phyloP scores from a whole-genome alignment of 805 yeast genomes.

The Cephaloascus albidus region DNA sequence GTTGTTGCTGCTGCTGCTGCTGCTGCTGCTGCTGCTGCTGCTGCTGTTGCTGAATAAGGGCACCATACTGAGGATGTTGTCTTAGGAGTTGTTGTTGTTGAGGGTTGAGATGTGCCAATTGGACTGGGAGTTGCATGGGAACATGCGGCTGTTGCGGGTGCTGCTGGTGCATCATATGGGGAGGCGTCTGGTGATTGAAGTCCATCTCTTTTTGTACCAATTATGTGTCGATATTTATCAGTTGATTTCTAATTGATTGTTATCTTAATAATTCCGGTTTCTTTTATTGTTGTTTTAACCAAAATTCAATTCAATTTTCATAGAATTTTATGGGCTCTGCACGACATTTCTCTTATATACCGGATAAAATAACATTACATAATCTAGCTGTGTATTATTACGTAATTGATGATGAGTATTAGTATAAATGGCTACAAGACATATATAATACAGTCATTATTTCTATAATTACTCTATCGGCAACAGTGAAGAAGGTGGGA shows the following conservation, averaged over 20 bases:
- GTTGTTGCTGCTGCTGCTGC: conserved; percentile 4
- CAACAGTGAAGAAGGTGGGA: no score
- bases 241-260: background rate
- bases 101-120: conserved; percentile 22
- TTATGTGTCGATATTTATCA: background rate
- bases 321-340: no score
- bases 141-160: conserved; percentile 12
- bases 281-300: no score
- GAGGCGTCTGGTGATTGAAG: conserved; percentile 1
- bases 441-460: no score
- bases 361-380: no score
- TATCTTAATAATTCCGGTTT: background rate
- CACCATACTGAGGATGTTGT: conserved; percentile 21
- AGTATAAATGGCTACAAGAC: no score
- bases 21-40: conserved; percentile 16
- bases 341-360: no score
- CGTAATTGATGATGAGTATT: no score
- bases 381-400: no score
- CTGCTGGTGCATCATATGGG: background rate
- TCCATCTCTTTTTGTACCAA: conserved; percentile 5
- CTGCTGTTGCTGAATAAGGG: conserved; percentile 19
- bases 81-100: conserved; percentile 20
- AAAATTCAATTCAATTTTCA: no score
- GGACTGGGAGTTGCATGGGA: conserved; percentile 12
- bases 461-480: no score